Conservation (phyloP, 202 grass and related monocot species). For the Miscanthus sacchariflorus region DNA sequence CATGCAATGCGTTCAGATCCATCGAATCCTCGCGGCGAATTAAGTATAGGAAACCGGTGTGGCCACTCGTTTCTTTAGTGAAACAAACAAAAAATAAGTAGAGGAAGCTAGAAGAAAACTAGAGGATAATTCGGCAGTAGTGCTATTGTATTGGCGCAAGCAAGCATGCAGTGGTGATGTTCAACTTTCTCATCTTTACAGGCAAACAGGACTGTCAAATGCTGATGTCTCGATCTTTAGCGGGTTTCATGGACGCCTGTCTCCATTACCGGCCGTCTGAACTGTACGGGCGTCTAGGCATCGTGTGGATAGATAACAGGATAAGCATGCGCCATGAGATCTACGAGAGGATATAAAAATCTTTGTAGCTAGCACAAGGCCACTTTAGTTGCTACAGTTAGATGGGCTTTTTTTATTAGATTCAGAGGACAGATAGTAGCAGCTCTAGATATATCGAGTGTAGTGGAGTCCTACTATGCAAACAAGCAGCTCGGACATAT, state of each 20-base stretch:
- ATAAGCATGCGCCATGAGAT: constrained; percentile 28
- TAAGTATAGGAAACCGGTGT: not conserved
- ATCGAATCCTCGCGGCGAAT: constrained; percentile 7
- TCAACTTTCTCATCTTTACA: constrained; percentile 49
- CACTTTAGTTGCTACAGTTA: constrained; percentile 15
- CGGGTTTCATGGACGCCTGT: constrained; percentile 54
- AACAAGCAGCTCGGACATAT: no score
- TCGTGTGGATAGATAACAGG: constrained; percentile 22
- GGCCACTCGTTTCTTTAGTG: not conserved
- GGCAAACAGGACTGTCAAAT: not conserved
- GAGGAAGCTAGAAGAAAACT: not conserved
- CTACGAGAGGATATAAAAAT: not conserved
- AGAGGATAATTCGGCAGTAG: not conserved
- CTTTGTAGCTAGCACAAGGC: not conserved
- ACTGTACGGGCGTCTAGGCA: constrained; percentile 32
- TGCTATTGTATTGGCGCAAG: constrained; percentile 5
- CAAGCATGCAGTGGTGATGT: constrained; percentile 21
- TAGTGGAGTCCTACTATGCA: no score
- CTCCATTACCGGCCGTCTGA: constrained; percentile 21
- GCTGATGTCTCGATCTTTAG: not conserved
- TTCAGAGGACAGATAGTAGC: not conserved
- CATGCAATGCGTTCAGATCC: constrained; percentile 17
- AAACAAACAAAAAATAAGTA: not conserved
- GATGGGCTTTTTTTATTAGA: not conserved
- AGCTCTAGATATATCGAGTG: not conserved